Conservation (phyloP, 768 basidiomycete genomes). For the Rhodocollybia butyracea region DNA sequence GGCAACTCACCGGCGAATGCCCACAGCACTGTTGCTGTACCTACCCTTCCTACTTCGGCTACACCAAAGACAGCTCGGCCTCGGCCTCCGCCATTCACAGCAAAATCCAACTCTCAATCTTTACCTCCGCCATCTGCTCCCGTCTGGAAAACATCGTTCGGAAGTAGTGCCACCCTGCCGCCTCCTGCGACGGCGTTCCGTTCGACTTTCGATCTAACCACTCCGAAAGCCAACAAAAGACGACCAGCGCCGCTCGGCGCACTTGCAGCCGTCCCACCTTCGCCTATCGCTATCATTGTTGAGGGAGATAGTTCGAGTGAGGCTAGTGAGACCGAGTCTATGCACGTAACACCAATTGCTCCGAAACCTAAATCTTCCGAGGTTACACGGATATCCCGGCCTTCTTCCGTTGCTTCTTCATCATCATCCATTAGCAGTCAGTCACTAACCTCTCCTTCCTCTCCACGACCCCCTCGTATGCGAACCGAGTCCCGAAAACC, state of each 20-base stretch:
- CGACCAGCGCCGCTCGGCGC: slow-evolving; percentile 60
- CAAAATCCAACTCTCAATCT: slow-evolving; percentile 1
- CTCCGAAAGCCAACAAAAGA: slow-evolving; percentile 45
- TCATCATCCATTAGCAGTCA: slow-evolving; percentile 8
- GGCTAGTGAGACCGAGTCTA: not conserved
- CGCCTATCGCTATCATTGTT: slow-evolving; percentile 56
- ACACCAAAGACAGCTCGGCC: slow-evolving; percentile 25
- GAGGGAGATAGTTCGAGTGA: slow-evolving; percentile 17
- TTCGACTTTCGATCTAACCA: slow-evolving; percentile 44
- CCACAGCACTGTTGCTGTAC: slow-evolving; percentile 22
- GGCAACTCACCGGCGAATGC: slow-evolving; percentile 42
- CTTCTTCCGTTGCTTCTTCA: not conserved
- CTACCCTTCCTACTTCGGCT: slow-evolving; percentile 16
- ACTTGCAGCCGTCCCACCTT: slow-evolving; percentile 71
- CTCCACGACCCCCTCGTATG: slow-evolving; percentile 24
- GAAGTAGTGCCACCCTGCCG: slow-evolving; percentile 24
- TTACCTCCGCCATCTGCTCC: slow-evolving; percentile 53
- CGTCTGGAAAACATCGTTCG: slow-evolving; percentile 57
- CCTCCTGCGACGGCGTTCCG: slow-evolving; percentile 53
- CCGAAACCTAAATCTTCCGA: slow-evolving; percentile 16
- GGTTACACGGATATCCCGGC: not conserved
- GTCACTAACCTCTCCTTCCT: slow-evolving; percentile 1
- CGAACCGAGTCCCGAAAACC: slow-evolving; percentile 56
- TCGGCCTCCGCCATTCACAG: slow-evolving; percentile 10
- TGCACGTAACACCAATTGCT: not conserved